Evolutionary conservation across 139 green algal species (phyloP), one percentile per base, ranked within the genome.

Genomic region (Auxenochlorella pyrenoidosa): DNA sequence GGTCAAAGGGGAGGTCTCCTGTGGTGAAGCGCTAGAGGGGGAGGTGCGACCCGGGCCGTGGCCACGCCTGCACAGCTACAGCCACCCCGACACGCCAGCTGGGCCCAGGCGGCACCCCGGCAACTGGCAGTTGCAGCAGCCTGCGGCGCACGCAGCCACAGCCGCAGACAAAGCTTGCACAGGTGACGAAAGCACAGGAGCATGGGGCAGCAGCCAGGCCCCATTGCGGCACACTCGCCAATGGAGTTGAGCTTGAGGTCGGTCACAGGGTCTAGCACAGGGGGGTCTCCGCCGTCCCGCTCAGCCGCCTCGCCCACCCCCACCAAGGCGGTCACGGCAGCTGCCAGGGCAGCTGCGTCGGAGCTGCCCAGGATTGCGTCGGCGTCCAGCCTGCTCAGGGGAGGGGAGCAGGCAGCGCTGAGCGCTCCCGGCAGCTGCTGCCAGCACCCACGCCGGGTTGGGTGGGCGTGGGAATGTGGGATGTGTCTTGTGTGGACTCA

Each of bases 161-260:
- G 59, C 59, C 8, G 59, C 59, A 28, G 59, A 28, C 59, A 68
- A 6, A 30, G 8, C 59, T n/a, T 68, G 59, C 59, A 28, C 4
- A 12, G 21, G 22, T 28, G 16, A 68, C 19, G 22, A 18, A 30
- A n/a, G n/a, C n/a, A n/a, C n/a, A n/a, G n/a, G n/a, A n/a, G n/a
- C n/a, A n/a, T n/a, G n/a, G n/a, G n/a, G n/a, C 59, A 3, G 12
- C 59, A 10, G 19, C 47, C 47, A 6, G 12, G 47, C 47, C 12
- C 8, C 47, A 58, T 10, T 58, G 36, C 34, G 26, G 38, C 5
- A 5, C 16, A 26, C 84, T 2, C 58, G 82, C 79, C 89, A 32
- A 93, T 59, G 32, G 76, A 83, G 81, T 90, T 90, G 6, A 95
- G 81, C 75, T 91, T 92, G 32, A 95, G 79, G 86, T 95, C 92